These are phyloP conservation scores for Agaricales sp. DNA, from an alignment of 1,284 basidiomycete species.

Conservation along the genomic window DNA sequence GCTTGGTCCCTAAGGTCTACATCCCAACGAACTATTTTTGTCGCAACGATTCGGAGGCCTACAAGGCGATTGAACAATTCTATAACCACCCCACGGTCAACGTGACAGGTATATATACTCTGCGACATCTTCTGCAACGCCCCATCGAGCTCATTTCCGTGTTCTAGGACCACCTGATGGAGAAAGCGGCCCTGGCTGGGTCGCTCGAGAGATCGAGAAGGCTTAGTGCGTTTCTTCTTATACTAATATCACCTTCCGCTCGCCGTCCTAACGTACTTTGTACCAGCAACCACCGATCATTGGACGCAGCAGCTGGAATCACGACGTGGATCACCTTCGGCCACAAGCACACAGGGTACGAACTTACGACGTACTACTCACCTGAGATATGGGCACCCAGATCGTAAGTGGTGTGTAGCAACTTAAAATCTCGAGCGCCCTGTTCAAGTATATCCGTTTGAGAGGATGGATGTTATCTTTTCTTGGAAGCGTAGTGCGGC, in stretches of 20 bases:
- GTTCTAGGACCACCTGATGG: constrained; percentile 7
- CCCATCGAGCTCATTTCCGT: constrained; percentile 8
- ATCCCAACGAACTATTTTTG: constrained; percentile 21
- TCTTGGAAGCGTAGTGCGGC: too few species aligned
- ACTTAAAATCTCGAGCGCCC: too few species aligned
- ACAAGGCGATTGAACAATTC: constrained; percentile 18
- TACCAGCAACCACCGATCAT: not conserved
- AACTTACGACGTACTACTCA: not conserved
- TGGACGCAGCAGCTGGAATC: not conserved
- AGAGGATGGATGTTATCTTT: too few species aligned
- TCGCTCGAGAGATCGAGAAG: constrained; percentile 17
- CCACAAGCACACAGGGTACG: not conserved
- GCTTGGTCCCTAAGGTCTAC: constrained; percentile 20
- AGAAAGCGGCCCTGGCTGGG: constrained; percentile 13
- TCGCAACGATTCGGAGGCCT: constrained; percentile 15
- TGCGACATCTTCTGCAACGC: not conserved
- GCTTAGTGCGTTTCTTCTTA: constrained; percentile 15
- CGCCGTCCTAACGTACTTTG: not conserved
- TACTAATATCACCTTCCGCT: not conserved
- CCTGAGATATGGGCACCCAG: constrained; percentile 2
- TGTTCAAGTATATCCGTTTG: too few species aligned
- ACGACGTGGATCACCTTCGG: not conserved
- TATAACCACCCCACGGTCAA: constrained; percentile 6
- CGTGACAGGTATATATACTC: not conserved
- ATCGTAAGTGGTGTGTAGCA: too few species aligned